Conservation (phyloP, 1,139 yeast species). For the Kurtzmaniella quercitrusa region DNA sequence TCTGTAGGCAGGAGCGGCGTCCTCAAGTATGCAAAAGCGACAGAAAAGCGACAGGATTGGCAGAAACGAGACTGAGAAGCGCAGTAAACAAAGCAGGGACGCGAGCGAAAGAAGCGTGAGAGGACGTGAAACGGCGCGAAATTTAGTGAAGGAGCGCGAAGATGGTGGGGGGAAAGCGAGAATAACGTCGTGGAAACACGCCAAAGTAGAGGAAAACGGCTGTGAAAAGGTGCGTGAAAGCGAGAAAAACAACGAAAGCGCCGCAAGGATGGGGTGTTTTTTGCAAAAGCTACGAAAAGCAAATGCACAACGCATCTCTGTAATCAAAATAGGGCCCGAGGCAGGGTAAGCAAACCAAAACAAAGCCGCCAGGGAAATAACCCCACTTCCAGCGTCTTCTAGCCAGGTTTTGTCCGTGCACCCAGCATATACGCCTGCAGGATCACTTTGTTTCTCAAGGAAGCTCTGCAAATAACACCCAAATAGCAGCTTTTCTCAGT, state of each 20-base stretch:
- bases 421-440: background rate
- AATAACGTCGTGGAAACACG: background rate
- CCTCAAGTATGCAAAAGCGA: background rate
- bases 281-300: background rate
- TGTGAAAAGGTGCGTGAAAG: background rate
- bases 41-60: background rate
- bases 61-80: background rate
- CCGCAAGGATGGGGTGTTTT: too few relatives aligned
- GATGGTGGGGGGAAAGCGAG: background rate
- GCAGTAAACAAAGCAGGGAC: background rate
- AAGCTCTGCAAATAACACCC: background rate
- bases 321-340: background rate
- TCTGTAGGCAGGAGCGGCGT: background rate
- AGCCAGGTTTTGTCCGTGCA: background rate
- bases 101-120: background rate
- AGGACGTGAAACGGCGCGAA: background rate
- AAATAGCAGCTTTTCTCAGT: background rate
- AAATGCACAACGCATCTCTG: background rate
- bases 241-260: background rate
- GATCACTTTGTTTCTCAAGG: background rate
- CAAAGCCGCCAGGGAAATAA: too few relatives aligned
- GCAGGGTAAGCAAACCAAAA: background rate
- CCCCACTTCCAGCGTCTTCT: background rate
- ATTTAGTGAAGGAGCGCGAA: background rate
- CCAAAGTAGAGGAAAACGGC: background rate